Evolutionary conservation across 1,284 basidiomycete genomes (phyloP), one percentile per base, ranked within the genome.

Genomic region (Trichosporon sp.): DNA sequence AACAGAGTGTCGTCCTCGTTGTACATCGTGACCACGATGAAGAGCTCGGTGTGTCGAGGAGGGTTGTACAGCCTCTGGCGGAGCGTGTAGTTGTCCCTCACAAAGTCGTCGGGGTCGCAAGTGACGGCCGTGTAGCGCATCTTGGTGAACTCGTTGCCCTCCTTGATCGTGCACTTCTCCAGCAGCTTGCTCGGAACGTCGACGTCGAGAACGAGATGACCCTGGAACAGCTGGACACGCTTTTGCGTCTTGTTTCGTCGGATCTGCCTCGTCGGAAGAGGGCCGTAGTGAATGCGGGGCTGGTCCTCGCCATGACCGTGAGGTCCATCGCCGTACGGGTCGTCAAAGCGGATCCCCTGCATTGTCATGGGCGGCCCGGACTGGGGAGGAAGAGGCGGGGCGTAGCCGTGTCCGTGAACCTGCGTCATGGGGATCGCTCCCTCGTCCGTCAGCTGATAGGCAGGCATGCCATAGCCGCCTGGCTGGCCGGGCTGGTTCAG

Each of bases 111-210:
- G 2, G 92, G 92, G 77, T 95, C 92, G 78, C 90, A 92, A 0
- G 93, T 95, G n/a, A 90, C 91, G 0, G 92, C 92, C 1, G 88
- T 89, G 80, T 95, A 94, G 7, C 95, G 86, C 91, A 97, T 92
- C 79, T 94, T 89, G 2, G 91, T 92, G 78, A 94, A 95, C 80
- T 99, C 95, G 64, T 90, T 86, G 66, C 92, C 91, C 60, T 86
- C 88, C 62, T 87, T 85, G 68, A 86, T 80, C 1, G 86, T 82
- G 69, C 89, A 91, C 83, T 91, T 86, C 64, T 91, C 86, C 21
- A 95, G 84, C 27, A 95, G 83, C 76, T 92, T 93, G 11, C 88
- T 85, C 0, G 93, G 93, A 1, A 95, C 91, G 1, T 89, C 86
- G 31, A 88, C 86, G 78, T 96, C 93, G 37, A 94, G 83, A 2